Conservation (phyloP, 345 rosid species). For the Mallotus nudiflorus region DNA sequence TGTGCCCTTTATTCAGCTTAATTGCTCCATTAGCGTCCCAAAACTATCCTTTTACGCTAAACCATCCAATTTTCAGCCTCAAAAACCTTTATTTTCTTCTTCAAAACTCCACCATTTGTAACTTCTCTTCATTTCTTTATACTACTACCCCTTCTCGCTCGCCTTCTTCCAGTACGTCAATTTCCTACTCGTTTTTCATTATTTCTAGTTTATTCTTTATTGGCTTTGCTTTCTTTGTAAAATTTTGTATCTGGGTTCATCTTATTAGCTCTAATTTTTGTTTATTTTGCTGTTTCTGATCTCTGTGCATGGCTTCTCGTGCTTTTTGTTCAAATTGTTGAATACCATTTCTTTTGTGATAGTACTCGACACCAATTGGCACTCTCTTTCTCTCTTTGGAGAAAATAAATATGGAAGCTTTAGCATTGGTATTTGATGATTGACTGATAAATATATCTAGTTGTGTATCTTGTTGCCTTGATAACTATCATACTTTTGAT, state of each 20-base stretch:
- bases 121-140: constrained; percentile 10
- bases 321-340: neutral
- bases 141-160: constrained; percentile 19
- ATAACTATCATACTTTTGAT: no score
- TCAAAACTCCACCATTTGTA: neutral
- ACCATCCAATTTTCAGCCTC: neutral
- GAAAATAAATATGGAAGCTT: neutral
- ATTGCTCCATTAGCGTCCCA: neutral
- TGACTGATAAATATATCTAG: neutral
- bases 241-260: neutral
- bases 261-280: neutral
- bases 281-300: neutral
- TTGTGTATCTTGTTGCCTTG: neutral
- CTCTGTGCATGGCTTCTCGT: neutral
- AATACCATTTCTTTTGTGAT: no score
- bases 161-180: constrained; percentile 37
- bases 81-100: constrained; percentile 8
- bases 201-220: neutral
- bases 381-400: neutral
- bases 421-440: neutral
- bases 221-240: neutral
- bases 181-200: neutral
- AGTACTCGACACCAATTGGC: no score
- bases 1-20: constrained; percentile 3
- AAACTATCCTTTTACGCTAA: neutral